These are phyloP conservation scores for Boehmeria nivea DNA, from an alignment of 306 rosid species.

Conservation along the genomic window DNA sequence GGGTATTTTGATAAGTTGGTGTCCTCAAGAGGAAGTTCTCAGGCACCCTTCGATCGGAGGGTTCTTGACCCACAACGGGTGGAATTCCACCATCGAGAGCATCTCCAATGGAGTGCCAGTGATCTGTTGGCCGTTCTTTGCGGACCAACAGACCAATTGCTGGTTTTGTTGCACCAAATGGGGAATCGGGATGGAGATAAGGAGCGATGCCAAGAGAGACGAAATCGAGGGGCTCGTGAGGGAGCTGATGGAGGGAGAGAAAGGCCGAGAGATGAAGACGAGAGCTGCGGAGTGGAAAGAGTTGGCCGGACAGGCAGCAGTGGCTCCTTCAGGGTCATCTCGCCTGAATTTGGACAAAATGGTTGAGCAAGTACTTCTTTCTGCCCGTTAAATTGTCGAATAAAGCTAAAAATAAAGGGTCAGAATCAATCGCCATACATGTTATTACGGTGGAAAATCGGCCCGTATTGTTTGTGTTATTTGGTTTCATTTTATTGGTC, in stretches of 20 bases:
- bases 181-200: slow-evolving; percentile 47
- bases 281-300: slow-evolving; percentile 40
- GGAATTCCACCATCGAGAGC: slow-evolving; percentile 73
- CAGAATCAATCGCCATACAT: too few species aligned
- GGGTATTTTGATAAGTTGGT: slow-evolving; percentile 55
- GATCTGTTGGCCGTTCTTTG: slow-evolving; percentile 61
- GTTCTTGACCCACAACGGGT: slow-evolving; percentile 56
- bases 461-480: too few species aligned
- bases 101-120: slow-evolving; percentile 48
- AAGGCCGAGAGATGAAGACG: slow-evolving; percentile 38
- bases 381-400: too few species aligned
- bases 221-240: slow-evolving; percentile 39
- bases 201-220: slow-evolving; percentile 29
- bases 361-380: too few species aligned
- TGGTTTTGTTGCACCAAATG: slow-evolving; percentile 47
- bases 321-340: not conserved
- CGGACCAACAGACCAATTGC: slow-evolving; percentile 55
- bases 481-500: too few species aligned
- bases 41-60: slow-evolving; percentile 45
- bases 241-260: slow-evolving; percentile 31
- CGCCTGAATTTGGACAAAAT: not conserved
- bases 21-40: slow-evolving; percentile 52
- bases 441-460: too few species aligned
- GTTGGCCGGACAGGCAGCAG: not conserved
- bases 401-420: too few species aligned